phyloP scores from a whole-genome alignment of 106 monocot genomes.

The Dactylorhiza incarnata region DNA sequence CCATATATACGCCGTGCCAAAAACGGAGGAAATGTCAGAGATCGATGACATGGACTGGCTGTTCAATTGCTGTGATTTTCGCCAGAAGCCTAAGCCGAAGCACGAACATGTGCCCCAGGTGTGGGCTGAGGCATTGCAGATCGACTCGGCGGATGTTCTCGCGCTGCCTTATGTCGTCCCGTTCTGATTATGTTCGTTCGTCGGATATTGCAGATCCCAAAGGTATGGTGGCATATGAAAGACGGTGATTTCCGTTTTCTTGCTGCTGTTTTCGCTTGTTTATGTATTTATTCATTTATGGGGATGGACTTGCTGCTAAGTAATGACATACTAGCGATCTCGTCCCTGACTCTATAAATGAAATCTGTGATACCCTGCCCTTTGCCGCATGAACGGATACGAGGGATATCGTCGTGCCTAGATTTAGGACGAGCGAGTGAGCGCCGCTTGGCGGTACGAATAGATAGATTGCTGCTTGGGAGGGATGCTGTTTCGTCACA shows the following conservation, averaged over 20 bases:
- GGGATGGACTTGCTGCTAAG: background rate
- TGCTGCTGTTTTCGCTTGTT: background rate
- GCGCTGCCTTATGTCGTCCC: slow-evolving; percentile 81
- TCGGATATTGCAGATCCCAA: slow-evolving; percentile 4
- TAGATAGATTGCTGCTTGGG: background rate
- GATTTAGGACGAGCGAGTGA: background rate
- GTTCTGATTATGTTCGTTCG: slow-evolving; percentile 21
- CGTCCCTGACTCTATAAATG: background rate
- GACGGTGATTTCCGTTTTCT: background rate
- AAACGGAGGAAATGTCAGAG: slow-evolving; percentile 45
- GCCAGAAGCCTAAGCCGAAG: slow-evolving; percentile 9
- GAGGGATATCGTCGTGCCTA: background rate
- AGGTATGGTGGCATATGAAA: slow-evolving; percentile 16
- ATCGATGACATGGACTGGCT: slow-evolving; percentile 59
- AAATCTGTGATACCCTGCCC: background rate
- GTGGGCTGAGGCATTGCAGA: slow-evolving; percentile 44
- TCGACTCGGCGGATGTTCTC: slow-evolving; percentile 43
- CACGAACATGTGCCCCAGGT: slow-evolving; percentile 27
- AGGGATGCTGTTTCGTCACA: background rate
- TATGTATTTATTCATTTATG: background rate
- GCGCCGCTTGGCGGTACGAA: background rate
- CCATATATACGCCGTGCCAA: slow-evolving; percentile 39
- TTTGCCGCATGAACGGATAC: background rate
- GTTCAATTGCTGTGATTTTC: slow-evolving; percentile 15
- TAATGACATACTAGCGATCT: background rate